Base-by-base conservation (phyloP, 768 basidiomycete genomes). In the Tricholoma furcatifolium region DNA sequence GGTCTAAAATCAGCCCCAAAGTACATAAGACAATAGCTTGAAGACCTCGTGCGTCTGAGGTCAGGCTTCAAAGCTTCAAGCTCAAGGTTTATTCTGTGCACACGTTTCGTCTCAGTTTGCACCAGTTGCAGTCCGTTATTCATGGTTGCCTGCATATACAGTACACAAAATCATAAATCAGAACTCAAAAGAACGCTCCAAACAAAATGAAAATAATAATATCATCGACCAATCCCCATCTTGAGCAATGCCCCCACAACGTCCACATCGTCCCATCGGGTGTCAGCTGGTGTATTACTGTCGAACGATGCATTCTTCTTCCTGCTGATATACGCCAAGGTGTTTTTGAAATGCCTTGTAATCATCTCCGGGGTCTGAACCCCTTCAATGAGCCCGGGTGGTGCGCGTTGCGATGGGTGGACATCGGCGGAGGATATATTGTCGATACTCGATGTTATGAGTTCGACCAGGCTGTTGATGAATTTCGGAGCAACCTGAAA, bases 341-440 rank as follows among this genome's bases (percentile, higher is more conserved):
- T 93, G 69, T 96, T 98, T 50, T 85, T 80, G 79, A 98, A 98
- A 71, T 99, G 97, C 44, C 91, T 79, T 1, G 81, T 78, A 59
- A 98, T 97, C 87, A 95, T 92, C 41, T 97, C 95, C 11, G 93
- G 91, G 5, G 91, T 88, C 57, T 93, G 87, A 0, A 93, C 88
- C 9, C 92, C 93, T 63, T 98, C 97, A 54, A 98, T 84, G 34
- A 95, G 78, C 17, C 94, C 94, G 6, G 90, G 86, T 2, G 90
- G 88, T 21, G 91, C 90, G 21, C 92, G 85, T 60, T 92, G 86
- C 0, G 91, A 86, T 0, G 93, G 91, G 62, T 96, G 93, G 2
- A 93, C 83, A 64, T 95, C 91, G 15, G 88, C 85, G 1, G 89
- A 88, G 34, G 87, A 81, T 61, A 98, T 91, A 57, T 82, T 85